Base-by-base conservation (phyloP, 2,329 filamentous ascomycete species). In the Leptosphaerulina australis region DNA sequence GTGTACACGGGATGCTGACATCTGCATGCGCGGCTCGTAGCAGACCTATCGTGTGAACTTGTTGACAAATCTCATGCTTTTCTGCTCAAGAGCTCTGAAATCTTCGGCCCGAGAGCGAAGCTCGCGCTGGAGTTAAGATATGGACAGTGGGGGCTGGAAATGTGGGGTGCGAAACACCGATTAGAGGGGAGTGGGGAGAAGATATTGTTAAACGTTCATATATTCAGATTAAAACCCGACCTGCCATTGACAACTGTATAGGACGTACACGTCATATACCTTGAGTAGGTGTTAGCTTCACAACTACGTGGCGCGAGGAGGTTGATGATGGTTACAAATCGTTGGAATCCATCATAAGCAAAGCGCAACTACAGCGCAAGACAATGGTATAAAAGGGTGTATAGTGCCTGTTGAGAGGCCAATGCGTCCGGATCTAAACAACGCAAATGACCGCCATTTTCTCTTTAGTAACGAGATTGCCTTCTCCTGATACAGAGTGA, bases 331-430 rank as follows among this genome's bases (percentile, higher is more conserved):
- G n/a, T n/a, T n/a, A n/a, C n/a, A n/a, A n/a, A n/a, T n/a, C n/a
- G n/a, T n/a, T n/a, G n/a, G n/a, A n/a, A n/a, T n/a, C n/a, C n/a
- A n/a, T n/a, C n/a, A n/a, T n/a, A n/a, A n/a, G n/a, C n/a, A n/a
- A 15, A 14, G 38, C 28, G 38, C 26, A 15, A 33, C 17, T 11
- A 12, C 24, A 30, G 26, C 38, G 28, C 18, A 31, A 17, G 3
- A 9, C n/a, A 3, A 5, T 33, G 25, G 34, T 45, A 36, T 50
- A 41, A 54, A 55, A 30, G 44, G 37, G 44, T 48, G 50, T 31
- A 17, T 47, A 55, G 55, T 53, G 59, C 64, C 66, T 68, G 66
- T 67, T 56, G 53, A 56, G 34, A 65, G 60, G 62, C 62, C 50
- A 50, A 63, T 58, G 56, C 59, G 55, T 63, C 54, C 58, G 56